These are phyloP conservation scores for Sclerotiophoma versabilis DNA, from an alignment of 2,329 filamentous ascomycete genomes.

Conservation along the genomic window DNA sequence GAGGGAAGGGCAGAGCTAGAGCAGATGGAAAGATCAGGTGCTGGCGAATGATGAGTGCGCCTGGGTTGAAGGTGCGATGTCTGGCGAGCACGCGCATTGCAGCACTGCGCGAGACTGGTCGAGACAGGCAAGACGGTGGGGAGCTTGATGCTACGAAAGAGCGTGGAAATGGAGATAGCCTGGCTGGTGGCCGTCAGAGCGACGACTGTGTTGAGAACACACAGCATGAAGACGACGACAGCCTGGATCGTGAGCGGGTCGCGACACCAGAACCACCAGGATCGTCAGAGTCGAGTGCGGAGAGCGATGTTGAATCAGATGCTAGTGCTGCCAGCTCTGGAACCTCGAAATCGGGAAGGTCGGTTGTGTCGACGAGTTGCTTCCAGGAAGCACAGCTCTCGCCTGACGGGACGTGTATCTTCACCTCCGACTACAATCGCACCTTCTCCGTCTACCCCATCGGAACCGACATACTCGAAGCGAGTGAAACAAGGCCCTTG, in stretches of 20 bases:
- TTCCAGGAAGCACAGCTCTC: conserved; percentile 42
- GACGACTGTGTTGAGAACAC: background rate
- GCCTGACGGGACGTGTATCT: conserved; percentile 64
- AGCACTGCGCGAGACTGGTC: background rate
- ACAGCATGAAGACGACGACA: background rate
- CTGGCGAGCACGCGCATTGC: conserved; percentile 30
- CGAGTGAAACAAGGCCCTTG: conserved; percentile 37
- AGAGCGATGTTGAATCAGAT: background rate
- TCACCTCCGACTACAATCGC: conserved; percentile 62
- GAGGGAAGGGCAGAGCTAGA: background rate
- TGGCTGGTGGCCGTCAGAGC: background rate
- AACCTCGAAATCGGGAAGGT: too few relatives aligned
- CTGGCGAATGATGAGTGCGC: conserved; percentile 22
- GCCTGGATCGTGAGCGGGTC: background rate
- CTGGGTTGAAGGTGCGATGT: conserved; percentile 25
- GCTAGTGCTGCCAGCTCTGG: background rate
- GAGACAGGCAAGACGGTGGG: background rate
- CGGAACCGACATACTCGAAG: conserved; percentile 16
- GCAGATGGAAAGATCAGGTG: background rate
- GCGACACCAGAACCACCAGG: background rate
- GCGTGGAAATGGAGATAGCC: background rate
- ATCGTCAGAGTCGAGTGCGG: conserved; percentile 6
- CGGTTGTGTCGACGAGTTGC: conserved; percentile 25
- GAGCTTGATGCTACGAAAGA: background rate
- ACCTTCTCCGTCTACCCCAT: conserved; percentile 60